Evolutionary conservation across 2,329 filamentous ascomycete genomes (phyloP).

Genomic region (Fusarium albidum): DNA sequence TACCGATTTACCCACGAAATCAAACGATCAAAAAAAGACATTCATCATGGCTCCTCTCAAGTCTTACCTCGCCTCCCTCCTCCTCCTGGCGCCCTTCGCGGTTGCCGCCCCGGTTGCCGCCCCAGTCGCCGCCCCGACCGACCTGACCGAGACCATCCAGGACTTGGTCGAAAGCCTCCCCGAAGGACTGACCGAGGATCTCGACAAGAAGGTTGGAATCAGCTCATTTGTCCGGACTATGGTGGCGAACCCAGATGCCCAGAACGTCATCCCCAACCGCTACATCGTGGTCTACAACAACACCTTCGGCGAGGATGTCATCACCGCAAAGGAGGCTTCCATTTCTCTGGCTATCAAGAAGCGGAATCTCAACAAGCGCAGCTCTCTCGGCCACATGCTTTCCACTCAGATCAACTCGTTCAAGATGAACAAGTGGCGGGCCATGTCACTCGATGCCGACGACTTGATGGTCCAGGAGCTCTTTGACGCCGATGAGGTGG

Average conservation of each 20-base stretch:
- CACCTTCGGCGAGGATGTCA: constrained; percentile 56
- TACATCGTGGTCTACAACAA: constrained; percentile 74
- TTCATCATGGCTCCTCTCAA: constrained; percentile 39
- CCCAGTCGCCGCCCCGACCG: constrained; percentile 39
- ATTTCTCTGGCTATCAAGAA: constrained; percentile 61
- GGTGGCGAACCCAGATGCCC: constrained; percentile 58
- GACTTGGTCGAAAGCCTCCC: constrained; percentile 28
- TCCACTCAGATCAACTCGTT: constrained; percentile 58
- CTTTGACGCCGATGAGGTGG: constrained; percentile 56
- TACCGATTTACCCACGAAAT: constrained; percentile 21
- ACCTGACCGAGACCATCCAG: constrained; percentile 21
- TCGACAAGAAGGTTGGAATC: constrained; percentile 31
- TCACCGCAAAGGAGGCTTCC: constrained; percentile 58
- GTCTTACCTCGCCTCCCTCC: constrained; percentile 36
- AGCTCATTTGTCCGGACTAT: constrained; percentile 47
- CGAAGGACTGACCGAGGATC: constrained; percentile 18
- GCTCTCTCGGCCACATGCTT: constrained; percentile 54
- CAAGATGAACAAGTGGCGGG: constrained; percentile 59
- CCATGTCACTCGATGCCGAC: constrained; percentile 61
- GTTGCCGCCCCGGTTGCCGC: constrained; percentile 39
- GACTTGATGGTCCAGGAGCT: constrained; percentile 59
- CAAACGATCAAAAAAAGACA: constrained; percentile 21
- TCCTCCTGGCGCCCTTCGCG: constrained; percentile 39
- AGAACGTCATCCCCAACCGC: constrained; percentile 60
- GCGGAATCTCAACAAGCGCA: constrained; percentile 64